A percentile compares a stretch with the other conserved stretches of the same genome.
These are phyloP conservation scores for Aspergillus vadensis DNA, from an alignment of 2,329 filamentous ascomycete genomes.

Conservation along the genomic window DNA sequence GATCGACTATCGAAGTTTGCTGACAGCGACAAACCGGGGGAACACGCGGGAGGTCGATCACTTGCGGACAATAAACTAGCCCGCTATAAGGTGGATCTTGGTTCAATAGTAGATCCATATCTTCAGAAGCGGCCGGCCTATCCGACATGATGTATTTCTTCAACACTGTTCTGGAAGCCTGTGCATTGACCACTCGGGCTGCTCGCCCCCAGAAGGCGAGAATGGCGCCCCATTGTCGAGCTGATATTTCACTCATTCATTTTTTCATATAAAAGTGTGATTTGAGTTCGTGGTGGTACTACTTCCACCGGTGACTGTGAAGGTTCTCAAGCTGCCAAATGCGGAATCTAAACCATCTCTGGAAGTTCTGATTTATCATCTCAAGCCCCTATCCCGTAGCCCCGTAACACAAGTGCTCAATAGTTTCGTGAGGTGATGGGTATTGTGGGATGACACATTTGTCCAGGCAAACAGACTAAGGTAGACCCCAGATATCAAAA, in stretches of 20 bases:
- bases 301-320: too few relatives aligned
- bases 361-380: too few relatives aligned
- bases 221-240: too few relatives aligned
- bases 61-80: neutral
- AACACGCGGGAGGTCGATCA: neutral
- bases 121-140: neutral
- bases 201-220: neutral
- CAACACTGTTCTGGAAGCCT: neutral
- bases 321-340: too few relatives aligned
- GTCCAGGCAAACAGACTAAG: too few relatives aligned
- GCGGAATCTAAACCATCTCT: too few relatives aligned
- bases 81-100: neutral
- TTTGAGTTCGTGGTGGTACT: too few relatives aligned
- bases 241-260: too few relatives aligned
- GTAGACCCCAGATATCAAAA: conserved; percentile 26
- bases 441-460: neutral
- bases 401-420: too few relatives aligned
- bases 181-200: neutral
- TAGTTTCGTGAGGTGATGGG: too few relatives aligned
- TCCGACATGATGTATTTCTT: neutral
- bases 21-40: neutral
- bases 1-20: neutral
- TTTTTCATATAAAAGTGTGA: too few relatives aligned
- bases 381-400: too few relatives aligned
- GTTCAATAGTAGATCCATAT: neutral